Evolutionary conservation across 2,329 filamentous ascomycete genomes (phyloP).

Genomic region (Hypoxylon sp.): DNA sequence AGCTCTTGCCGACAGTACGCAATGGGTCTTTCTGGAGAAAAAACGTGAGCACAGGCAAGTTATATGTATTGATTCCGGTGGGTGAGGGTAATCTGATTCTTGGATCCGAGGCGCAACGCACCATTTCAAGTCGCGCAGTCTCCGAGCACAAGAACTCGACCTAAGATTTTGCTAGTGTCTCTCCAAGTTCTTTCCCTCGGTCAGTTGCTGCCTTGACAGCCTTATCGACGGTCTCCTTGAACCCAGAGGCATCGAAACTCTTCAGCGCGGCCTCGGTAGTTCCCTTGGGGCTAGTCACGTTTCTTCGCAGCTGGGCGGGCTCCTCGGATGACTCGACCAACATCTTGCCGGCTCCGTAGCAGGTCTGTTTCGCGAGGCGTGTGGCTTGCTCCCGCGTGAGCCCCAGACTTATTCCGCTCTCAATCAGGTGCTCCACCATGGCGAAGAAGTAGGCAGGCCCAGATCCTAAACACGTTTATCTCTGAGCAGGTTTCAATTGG

Average conservation of each 20-base stretch:
- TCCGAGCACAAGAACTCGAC: not conserved
- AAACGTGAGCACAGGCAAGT: not conserved
- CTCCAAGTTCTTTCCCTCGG: slow-evolving; percentile 60
- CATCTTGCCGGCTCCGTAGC: slow-evolving; percentile 65
- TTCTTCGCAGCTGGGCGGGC: slow-evolving; percentile 61
- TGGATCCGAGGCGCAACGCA: not conserved
- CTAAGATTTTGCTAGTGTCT: slow-evolving; percentile 49
- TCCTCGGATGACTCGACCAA: slow-evolving; percentile 61
- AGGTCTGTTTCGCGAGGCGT: slow-evolving; percentile 63
- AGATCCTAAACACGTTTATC: slow-evolving; percentile 54
- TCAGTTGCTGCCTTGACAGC: slow-evolving; percentile 61
- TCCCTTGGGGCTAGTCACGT: slow-evolving; percentile 66
- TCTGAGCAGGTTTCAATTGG: slow-evolving; percentile 13
- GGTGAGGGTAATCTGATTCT: not conserved
- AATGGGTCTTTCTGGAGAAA: not conserved
- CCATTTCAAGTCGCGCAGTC: not conserved
- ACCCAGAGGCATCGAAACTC: slow-evolving; percentile 60
- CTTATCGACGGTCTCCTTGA: slow-evolving; percentile 59
- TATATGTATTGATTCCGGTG: not conserved
- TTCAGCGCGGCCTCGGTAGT: slow-evolving; percentile 63
- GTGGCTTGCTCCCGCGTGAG: slow-evolving; percentile 63
- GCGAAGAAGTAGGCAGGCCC: slow-evolving; percentile 67
- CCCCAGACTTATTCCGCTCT: slow-evolving; percentile 59
- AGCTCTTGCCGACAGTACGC: not conserved
- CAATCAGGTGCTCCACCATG: slow-evolving; percentile 64